A percentile compares a stretch with the other conserved stretches of the same genome.
phyloP scores from a whole-genome alignment of 768 basidiomycete species.

The Russula dissimulans region DNA sequence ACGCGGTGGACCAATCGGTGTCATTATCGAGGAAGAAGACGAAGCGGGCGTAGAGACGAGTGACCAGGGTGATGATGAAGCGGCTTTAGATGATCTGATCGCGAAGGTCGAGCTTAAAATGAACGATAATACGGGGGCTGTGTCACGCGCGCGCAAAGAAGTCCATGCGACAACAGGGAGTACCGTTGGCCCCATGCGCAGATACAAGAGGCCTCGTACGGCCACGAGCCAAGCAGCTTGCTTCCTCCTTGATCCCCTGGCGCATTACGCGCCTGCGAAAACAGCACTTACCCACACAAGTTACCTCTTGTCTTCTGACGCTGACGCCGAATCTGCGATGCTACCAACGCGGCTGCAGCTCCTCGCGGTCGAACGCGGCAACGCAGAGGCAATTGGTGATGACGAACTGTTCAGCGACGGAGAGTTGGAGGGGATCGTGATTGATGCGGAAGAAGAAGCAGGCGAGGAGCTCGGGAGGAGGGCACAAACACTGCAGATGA shows the following conservation, averaged over 20 bases:
- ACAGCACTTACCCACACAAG: constrained; percentile 26
- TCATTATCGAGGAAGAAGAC: constrained; percentile 31
- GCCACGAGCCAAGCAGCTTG: constrained; percentile 39
- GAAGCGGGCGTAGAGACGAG: constrained; percentile 20
- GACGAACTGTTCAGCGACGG: constrained; percentile 64
- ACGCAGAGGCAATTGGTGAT: constrained; percentile 46
- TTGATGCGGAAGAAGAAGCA: constrained; percentile 31
- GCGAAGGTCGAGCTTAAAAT: not conserved
- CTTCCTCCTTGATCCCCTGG: constrained; percentile 53
- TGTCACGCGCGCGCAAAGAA: not conserved
- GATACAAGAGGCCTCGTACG: constrained; percentile 25
- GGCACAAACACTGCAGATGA: constrained; percentile 11
- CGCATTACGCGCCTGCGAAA: constrained; percentile 22
- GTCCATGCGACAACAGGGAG: not conserved
- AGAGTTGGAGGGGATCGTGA: constrained; percentile 54
- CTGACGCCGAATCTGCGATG: constrained; percentile 18
- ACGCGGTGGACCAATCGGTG: constrained; percentile 27
- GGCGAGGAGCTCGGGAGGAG: constrained; percentile 17
- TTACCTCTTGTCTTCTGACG: constrained; percentile 45
- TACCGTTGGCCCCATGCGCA: constrained; percentile 18
- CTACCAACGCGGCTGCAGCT: constrained; percentile 59
- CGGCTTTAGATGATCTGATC: constrained; percentile 1
- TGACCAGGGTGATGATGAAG: not conserved
- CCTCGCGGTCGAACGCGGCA: constrained; percentile 49
- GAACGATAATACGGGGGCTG: not conserved